phyloP scores from a whole-genome alignment of 495 filamentous ascomycete species.

The Aspergillus coremiiformis region DNA sequence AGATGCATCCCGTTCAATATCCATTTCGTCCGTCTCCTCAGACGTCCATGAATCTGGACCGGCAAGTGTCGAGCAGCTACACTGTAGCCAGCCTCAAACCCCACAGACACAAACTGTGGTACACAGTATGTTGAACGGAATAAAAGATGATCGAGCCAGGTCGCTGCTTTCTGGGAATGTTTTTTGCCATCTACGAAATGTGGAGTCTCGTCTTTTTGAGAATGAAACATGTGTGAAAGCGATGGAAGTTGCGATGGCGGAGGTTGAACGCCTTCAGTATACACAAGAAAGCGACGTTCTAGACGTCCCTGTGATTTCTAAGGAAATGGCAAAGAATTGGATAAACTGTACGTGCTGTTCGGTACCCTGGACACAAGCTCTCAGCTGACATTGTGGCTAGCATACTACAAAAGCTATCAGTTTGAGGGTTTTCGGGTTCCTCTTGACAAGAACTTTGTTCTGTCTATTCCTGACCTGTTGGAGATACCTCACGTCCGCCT shows the following conservation, averaged over 20 bases:
- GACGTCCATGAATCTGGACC: neutral
- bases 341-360: neutral
- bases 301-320: conserved; percentile 1
- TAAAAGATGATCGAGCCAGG: conserved; percentile 6
- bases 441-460: conserved; percentile 11
- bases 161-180: conserved; percentile 9
- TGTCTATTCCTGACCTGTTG: conserved; percentile 15
- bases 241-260: conserved; percentile 10
- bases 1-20: conserved; percentile 2
- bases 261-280: conserved; percentile 4
- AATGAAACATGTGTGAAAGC: conserved; percentile 7
- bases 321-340: conserved; percentile 5
- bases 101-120: neutral
- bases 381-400: neutral
- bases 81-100: neutral
- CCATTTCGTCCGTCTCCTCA: conserved; percentile 1
- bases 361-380: neutral
- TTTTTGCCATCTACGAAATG: conserved; percentile 11
- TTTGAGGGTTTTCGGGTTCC: conserved; percentile 17
- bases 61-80: neutral
- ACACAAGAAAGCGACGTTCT: neutral
- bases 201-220: conserved; percentile 8
- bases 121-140: neutral
- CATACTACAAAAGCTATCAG: conserved; percentile 12
- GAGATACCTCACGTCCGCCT: conserved; percentile 19